Base-by-base conservation (phyloP, 257 asterid genomes). In the Solanum rostratum region DNA sequence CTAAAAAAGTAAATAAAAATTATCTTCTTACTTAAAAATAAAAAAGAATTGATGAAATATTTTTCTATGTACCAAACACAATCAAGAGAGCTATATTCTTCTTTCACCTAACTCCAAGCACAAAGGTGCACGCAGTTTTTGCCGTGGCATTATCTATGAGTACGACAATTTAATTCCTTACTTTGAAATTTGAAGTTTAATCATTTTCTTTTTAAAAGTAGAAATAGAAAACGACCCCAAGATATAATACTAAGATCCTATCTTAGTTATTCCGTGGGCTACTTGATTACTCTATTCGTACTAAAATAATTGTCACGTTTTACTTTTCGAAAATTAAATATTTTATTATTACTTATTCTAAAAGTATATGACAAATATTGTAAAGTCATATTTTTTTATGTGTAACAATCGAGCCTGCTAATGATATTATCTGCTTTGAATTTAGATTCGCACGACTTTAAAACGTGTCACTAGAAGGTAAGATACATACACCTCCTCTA, bases 91-190 rank as follows among this genome's bases (percentile, higher is more conserved):
- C 8, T 14, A 76, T 50, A 49, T 73, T 33, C 49, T 43, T 73
- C 49, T 68, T 78, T 45, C 62, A 86, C 86, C 88, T 82, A 86
- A 86, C 84, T 14, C 81, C 62, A 43, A 82, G 4, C 37, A 76
- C 59, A 62, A 82, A 55, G 82, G 84, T 50, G 83, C 84, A 76
- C 80, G 45, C 52, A 29, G 50, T 50, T 83, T 82, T 68, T 83
- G 41, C 84, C 55, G 57, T 86, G n/a, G 20, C 65, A 74, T 16
- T 63, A 27, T 19, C 24, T 63, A 27, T 19, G 86, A 65, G 33
- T 62, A 8, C 14, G 45, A 33, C 37, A n/a, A 27, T 82, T 83
- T 63, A 63, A 81, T 69, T 65, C 10, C 88, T 4, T 1, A 30
- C 59, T 71, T 57, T 81, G 85, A 83, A 83, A 45, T 54, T 83